Evolutionary conservation across 2,329 filamentous ascomycete genomes (phyloP).

Genomic region (Arthroderma uncinatum): DNA sequence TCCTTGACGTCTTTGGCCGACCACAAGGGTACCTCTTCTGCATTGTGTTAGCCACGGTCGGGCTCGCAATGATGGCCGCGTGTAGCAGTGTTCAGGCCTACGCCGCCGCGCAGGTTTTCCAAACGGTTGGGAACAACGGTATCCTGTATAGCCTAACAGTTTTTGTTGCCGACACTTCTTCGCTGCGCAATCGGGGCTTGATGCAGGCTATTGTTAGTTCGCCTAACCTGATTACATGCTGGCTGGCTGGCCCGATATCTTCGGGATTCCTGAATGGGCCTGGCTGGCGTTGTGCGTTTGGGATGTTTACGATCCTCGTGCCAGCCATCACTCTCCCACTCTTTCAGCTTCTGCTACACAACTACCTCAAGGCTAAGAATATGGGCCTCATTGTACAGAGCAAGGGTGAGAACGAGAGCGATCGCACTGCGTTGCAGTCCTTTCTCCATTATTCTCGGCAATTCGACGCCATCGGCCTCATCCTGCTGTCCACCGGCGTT

Average conservation of each 20-base stretch:
- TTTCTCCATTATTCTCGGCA: conserved; percentile 16
- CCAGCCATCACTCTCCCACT: conserved; percentile 47
- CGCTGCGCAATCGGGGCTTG: conserved; percentile 47
- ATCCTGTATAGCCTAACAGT: conserved; percentile 46
- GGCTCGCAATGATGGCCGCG: conserved; percentile 51
- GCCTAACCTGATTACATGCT: conserved; percentile 34
- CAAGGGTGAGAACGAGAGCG: neutral
- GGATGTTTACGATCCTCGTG: conserved; percentile 49
- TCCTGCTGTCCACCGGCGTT: conserved; percentile 23
- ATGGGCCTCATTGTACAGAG: conserved; percentile 12
- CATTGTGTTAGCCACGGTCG: conserved; percentile 33
- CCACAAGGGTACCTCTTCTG: conserved; percentile 43
- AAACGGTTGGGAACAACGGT: conserved; percentile 44
- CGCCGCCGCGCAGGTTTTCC: conserved; percentile 36
- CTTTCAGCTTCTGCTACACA: conserved; percentile 42
- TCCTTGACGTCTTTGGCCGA: conserved; percentile 53
- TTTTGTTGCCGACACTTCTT: conserved; percentile 51
- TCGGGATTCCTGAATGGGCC: conserved; percentile 40
- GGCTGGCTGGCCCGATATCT: conserved; percentile 40
- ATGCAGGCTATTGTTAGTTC: conserved; percentile 47
- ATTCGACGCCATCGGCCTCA: conserved; percentile 21
- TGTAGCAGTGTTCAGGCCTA: conserved; percentile 51
- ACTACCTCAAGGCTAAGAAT: conserved; percentile 45
- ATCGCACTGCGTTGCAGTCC: conserved; percentile 12
- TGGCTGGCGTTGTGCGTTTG: conserved; percentile 54